Conservation (phyloP, 306 rosid genomes). For the Glycine latifolia region DNA sequence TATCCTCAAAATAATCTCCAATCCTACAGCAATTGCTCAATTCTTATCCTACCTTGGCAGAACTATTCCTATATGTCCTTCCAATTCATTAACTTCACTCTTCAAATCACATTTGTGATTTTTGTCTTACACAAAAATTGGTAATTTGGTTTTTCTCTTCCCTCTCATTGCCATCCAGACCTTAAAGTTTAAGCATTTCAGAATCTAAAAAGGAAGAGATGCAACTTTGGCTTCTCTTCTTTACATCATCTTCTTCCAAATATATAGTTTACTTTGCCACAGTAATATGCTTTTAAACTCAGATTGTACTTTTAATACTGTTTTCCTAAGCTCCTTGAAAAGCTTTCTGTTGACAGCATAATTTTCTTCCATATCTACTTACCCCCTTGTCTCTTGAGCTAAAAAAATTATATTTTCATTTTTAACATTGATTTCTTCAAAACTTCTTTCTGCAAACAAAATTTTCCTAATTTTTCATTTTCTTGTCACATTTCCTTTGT, state of each 20-base stretch:
- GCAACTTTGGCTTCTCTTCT: conserved; percentile 10
- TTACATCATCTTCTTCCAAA: conserved; percentile 1
- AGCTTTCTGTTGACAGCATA: neutral
- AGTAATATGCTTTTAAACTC: conserved; percentile 7
- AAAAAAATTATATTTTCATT: conserved; percentile 8
- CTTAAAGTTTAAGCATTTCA: conserved; percentile 34
- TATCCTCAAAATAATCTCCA: conserved; percentile 13
- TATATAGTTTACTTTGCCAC: neutral
- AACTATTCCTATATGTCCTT: neutral
- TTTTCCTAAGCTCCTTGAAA: conserved; percentile 1
- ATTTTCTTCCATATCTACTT: neutral
- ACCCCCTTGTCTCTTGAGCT: conserved; percentile 18
- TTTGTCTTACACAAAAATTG: too few species aligned
- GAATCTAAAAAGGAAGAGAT: conserved; percentile 1
- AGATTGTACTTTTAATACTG: neutral
- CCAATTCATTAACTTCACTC: conserved; percentile 1
- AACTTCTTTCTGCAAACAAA: neutral
- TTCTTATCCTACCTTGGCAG: conserved; percentile 15
- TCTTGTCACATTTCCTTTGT: neutral
- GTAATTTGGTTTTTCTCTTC: neutral
- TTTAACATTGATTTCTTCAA: conserved; percentile 4
- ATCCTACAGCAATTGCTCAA: conserved; percentile 19
- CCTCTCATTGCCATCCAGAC: conserved; percentile 9
- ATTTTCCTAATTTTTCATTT: neutral
- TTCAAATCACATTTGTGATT: conserved; percentile 2